Evolutionary conservation across 352 stramenopile species (phyloP).

Genomic region (Globisporangium heterothallicum): DNA sequence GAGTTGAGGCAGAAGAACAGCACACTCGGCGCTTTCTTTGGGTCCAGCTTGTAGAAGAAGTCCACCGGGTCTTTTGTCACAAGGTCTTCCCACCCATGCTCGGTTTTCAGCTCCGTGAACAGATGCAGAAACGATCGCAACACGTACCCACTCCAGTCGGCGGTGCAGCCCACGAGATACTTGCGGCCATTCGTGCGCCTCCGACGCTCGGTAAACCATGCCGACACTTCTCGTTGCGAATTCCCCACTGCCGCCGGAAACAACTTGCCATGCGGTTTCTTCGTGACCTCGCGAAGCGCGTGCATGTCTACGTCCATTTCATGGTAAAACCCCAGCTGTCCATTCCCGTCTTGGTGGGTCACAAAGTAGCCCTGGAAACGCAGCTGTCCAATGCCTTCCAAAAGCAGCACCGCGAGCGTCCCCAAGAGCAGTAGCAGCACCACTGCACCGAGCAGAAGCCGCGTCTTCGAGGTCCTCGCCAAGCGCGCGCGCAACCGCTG

Average conservation of each 20-base stretch:
- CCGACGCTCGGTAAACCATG: constrained; percentile 57
- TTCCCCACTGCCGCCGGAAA: constrained; percentile 30
- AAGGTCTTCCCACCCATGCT: constrained; percentile 66
- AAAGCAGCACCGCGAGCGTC: constrained; percentile 18
- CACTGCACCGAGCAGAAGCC: not conserved
- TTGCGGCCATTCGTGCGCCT: constrained; percentile 69
- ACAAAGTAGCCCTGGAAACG: constrained; percentile 51
- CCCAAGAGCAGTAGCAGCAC: constrained; percentile 23
- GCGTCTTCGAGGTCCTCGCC: not conserved
- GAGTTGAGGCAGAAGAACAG: constrained; percentile 79
- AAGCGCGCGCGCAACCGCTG: constrained; percentile 6
- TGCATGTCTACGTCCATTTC: constrained; percentile 78
- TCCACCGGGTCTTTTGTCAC: constrained; percentile 46
- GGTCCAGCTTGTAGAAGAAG: constrained; percentile 60
- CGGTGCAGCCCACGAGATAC: constrained; percentile 59
- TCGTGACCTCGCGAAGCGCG: constrained; percentile 26
- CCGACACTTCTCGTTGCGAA: constrained; percentile 42
- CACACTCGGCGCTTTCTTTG: constrained; percentile 52
- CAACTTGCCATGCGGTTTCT: constrained; percentile 30
- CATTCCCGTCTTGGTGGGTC: constrained; percentile 26
- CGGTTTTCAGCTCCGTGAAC: constrained; percentile 56
- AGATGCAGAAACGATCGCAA: constrained; percentile 59
- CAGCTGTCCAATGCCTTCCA: constrained; percentile 48
- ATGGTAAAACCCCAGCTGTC: constrained; percentile 68
- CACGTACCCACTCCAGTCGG: constrained; percentile 58